These are phyloP conservation scores for Tricharina praecox DNA, from an alignment of 495 filamentous ascomycete species.

Conservation along the genomic window DNA sequence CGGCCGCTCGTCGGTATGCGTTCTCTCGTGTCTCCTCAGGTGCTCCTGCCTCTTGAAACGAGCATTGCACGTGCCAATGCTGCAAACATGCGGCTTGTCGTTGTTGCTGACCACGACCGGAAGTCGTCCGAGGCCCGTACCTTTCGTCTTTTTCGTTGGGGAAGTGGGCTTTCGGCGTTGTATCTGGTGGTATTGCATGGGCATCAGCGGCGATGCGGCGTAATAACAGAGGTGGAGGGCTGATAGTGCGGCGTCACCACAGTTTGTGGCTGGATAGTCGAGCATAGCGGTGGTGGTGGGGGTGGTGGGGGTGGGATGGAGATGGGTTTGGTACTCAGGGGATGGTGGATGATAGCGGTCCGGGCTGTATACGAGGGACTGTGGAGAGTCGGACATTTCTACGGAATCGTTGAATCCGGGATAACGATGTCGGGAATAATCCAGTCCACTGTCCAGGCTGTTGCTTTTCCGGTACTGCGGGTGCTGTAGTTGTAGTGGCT, in stretches of 20 bases:
- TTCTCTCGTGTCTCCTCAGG: slow-evolving; percentile 40
- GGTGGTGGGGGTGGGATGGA: neutral
- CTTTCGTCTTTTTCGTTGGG: neutral
- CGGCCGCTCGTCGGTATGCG: slow-evolving; percentile 40
- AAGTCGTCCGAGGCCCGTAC: neutral
- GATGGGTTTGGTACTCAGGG: neutral
- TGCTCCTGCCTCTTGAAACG: slow-evolving; percentile 41
- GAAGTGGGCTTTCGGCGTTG: neutral
- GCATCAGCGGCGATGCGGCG: neutral
- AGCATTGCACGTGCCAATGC: slow-evolving; percentile 30
- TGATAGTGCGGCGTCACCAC: neutral
- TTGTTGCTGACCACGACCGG: slow-evolving; percentile 15
- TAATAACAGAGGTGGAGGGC: slow-evolving; percentile 1
- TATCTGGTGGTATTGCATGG: neutral
- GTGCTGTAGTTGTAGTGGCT: no score
- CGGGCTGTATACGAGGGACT: no score
- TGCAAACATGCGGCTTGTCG: slow-evolving; percentile 27
- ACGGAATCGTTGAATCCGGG: no score
- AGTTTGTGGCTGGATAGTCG: neutral
- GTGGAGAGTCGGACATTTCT: no score
- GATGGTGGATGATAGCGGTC: no score
- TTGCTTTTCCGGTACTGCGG: no score
- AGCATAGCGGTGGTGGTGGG: neutral
- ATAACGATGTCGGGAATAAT: no score
- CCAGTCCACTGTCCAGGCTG: no score